These are phyloP conservation scores for Sechiopsis laciniata DNA, from an alignment of 306 rosid genomes.

Conservation along the genomic window DNA sequence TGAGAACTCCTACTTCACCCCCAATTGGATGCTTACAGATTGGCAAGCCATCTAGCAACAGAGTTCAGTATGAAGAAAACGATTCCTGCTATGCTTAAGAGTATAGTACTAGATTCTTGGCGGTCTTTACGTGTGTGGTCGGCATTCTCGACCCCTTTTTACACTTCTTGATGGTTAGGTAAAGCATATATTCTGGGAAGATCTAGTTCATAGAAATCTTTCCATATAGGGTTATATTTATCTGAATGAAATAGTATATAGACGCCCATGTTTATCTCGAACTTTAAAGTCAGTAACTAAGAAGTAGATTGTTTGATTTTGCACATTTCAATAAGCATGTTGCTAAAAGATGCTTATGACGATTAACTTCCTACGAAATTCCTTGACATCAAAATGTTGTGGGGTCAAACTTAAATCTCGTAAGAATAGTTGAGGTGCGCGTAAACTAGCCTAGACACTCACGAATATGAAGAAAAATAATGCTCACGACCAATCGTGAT, in stretches of 20 bases:
- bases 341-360: not conserved
- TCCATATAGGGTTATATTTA: slow-evolving; percentile 27
- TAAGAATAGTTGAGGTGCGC: too few species aligned
- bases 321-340: not conserved
- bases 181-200: slow-evolving; percentile 38
- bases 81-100: slow-evolving; percentile 55
- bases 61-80: slow-evolving; percentile 58
- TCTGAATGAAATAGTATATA: slow-evolving; percentile 1
- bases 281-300: slow-evolving; percentile 11
- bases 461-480: too few species aligned
- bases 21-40: slow-evolving; percentile 74
- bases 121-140: slow-evolving; percentile 45
- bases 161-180: slow-evolving; percentile 39
- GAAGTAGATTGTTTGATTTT: not conserved
- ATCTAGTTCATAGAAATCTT: slow-evolving; percentile 39
- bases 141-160: slow-evolving; percentile 47
- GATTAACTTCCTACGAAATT: too few species aligned
- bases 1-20: slow-evolving; percentile 67
- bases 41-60: slow-evolving; percentile 78
- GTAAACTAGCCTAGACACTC: too few species aligned
- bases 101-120: slow-evolving; percentile 21
- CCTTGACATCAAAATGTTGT: too few species aligned
- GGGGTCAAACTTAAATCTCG: too few species aligned
- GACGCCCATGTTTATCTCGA: not conserved
- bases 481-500: not conserved